Base-by-base conservation (phyloP, 2,329 filamentous ascomycete genomes). In the Lecanicillium sp. region DNA sequence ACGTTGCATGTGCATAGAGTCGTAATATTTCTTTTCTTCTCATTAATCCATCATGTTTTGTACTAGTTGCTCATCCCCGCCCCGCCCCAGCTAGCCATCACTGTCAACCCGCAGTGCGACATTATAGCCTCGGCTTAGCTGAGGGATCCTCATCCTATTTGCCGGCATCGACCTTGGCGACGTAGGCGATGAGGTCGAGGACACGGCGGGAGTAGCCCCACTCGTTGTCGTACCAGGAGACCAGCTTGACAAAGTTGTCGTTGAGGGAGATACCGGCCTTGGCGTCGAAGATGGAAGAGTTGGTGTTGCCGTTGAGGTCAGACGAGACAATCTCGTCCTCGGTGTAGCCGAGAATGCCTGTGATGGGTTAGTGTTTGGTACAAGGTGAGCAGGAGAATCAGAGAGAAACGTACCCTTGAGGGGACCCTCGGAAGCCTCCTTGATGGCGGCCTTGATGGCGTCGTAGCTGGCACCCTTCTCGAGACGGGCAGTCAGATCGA, bases 191-290 rank as follows among this genome's bases (percentile, higher is more conserved):
- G 63, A 93, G 86, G 74, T 93, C 87, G 60, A 90, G 76, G 64
- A 90, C 87, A 83, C 87, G 93, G 78, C 90, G 90, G 72, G 87
- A 94, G 86, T 98, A 97, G 67, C 90, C 93, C 90, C 90, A 96
- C 83, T 97, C 91, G 81, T 97, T 97, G 81, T 95, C 90, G 77
- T 95, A 95, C 93, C 91, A 97, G 64, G 84, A 84, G 70, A 96
- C 86, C 55, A 98, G 82, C 87, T 98, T 98, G 81, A 95, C 84
- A 72, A 97, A 97, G 84, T 96, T 90, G 66, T 90, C 74, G 84
- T 97, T 98, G 63, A 98, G 86, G 59, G 90, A 87, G 75, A 98
- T 97, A 81, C 93, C 93, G 54, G 93, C 93, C 86, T 95, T 95
- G 72, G 90, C 90, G 71, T 98, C 93, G 74, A 98, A 96, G 82